Conservation (phyloP, 495 filamentous ascomycete species). For the Darksidea phi region DNA sequence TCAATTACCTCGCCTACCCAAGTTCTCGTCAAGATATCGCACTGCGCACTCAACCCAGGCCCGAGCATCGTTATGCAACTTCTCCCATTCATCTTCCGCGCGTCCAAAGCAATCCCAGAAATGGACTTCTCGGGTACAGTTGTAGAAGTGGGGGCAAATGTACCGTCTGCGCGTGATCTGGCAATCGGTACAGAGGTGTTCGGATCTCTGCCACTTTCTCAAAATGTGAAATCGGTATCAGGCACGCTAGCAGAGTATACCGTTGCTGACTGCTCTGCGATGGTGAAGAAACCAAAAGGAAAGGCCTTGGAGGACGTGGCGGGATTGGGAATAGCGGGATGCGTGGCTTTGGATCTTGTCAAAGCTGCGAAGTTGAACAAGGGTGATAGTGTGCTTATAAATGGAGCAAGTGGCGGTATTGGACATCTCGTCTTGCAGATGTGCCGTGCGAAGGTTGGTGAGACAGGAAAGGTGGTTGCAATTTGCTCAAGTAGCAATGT, state of each 20-base stretch:
- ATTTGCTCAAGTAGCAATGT: constrained; percentile 44
- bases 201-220: constrained; percentile 39
- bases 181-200: constrained; percentile 39
- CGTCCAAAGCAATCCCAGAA: constrained; percentile 43
- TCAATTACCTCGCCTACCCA: constrained; percentile 33
- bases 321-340: constrained; percentile 41
- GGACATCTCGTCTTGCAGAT: constrained; percentile 47
- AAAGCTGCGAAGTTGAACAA: constrained; percentile 27
- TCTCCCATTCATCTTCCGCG: constrained; percentile 41
- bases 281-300: constrained; percentile 34
- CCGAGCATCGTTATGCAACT: constrained; percentile 42
- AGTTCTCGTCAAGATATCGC: constrained; percentile 43
- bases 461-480: constrained; percentile 43
- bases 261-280: constrained; percentile 34
- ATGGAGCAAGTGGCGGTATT: constrained; percentile 48
- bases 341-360: constrained; percentile 41
- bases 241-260: constrained; percentile 46
- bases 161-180: constrained; percentile 19
- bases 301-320: constrained; percentile 35
- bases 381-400: constrained; percentile 38
- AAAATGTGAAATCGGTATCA: constrained; percentile 20
- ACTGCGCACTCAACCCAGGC: constrained; percentile 49
- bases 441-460: constrained; percentile 38
- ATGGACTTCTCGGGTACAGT: constrained; percentile 49
- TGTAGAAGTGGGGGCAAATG: constrained; percentile 33